Conservation (phyloP, 371 early-diverging fungal genomes). For the Haplosporangium sp. region DNA sequence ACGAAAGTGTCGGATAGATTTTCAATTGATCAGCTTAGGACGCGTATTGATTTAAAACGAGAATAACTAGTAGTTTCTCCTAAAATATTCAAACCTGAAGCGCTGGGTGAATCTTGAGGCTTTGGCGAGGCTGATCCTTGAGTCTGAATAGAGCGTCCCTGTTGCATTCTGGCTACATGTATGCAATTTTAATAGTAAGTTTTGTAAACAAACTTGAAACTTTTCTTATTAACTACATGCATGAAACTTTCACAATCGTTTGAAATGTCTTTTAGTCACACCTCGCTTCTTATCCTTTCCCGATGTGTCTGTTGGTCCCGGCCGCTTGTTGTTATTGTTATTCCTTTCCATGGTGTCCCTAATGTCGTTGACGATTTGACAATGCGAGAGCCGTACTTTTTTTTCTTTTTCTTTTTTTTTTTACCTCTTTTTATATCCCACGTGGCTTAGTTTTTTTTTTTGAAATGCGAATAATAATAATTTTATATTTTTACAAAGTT, state of each 20-base stretch:
- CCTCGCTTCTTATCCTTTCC: conserved; percentile 55
- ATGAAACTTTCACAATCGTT: neutral
- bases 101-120: conserved; percentile 9
- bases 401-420: neutral
- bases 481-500: conserved; percentile 1
- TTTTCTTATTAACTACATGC: no score
- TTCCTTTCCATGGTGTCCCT: conserved; percentile 33
- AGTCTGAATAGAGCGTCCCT: conserved; percentile 49
- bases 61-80: neutral
- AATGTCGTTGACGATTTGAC: neutral
- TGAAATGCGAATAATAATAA: neutral
- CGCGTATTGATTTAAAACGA: neutral
- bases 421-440: neutral
- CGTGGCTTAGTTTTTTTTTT: neutral
- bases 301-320: conserved; percentile 14
- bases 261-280: neutral
- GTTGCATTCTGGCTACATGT: conserved; percentile 39
- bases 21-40: neutral
- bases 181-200: neutral
- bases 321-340: conserved; percentile 38
- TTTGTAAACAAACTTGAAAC: neutral
- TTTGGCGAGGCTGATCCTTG: conserved; percentile 15
- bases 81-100: neutral
- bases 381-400: neutral
- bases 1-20: neutral